Evolutionary conservation across 805 yeast species (phyloP).

Genomic region (Vanderwaltozyma yarrowii): DNA sequence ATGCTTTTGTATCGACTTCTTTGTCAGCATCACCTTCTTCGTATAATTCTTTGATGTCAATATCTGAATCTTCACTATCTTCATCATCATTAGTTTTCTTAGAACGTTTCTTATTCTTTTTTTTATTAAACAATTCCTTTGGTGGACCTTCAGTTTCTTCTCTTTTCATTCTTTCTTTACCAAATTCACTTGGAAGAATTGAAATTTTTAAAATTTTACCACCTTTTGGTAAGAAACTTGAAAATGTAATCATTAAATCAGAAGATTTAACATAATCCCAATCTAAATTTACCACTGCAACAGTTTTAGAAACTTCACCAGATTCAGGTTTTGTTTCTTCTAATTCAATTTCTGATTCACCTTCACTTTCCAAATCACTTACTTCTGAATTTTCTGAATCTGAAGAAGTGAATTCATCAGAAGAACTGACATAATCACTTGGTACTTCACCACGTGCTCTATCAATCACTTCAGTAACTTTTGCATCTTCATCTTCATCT

Average conservation of each 20-base stretch:
- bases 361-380: slow-evolving; percentile 36
- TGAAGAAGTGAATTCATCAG: slow-evolving; percentile 38
- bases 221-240: slow-evolving; percentile 69
- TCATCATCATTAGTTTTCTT: slow-evolving; percentile 28
- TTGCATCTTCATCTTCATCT: slow-evolving; percentile 15
- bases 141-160: slow-evolving; percentile 94
- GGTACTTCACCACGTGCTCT: slow-evolving; percentile 64
- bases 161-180: slow-evolving; percentile 80
- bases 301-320: slow-evolving; percentile 71
- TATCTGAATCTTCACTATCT: slow-evolving; percentile 41
- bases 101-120: slow-evolving; percentile 26
- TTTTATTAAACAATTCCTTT: slow-evolving; percentile 57
- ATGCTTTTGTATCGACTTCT: slow-evolving; percentile 74
- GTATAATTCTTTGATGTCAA: slow-evolving; percentile 59
- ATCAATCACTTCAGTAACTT: slow-evolving; percentile 24
- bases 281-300: slow-evolving; percentile 93
- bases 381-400: slow-evolving; percentile 35
- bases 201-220: slow-evolving; percentile 61
- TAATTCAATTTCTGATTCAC: slow-evolving; percentile 44
- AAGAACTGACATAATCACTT: slow-evolving; percentile 32
- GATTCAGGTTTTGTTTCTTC: slow-evolving; percentile 60
- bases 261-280: slow-evolving; percentile 92
- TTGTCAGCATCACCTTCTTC: slow-evolving; percentile 74
- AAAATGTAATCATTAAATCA: slow-evolving; percentile 82
- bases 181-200: slow-evolving; percentile 83